Conservation (phyloP, 257 asterid species). For the Primulina huaijiensis region DNA sequence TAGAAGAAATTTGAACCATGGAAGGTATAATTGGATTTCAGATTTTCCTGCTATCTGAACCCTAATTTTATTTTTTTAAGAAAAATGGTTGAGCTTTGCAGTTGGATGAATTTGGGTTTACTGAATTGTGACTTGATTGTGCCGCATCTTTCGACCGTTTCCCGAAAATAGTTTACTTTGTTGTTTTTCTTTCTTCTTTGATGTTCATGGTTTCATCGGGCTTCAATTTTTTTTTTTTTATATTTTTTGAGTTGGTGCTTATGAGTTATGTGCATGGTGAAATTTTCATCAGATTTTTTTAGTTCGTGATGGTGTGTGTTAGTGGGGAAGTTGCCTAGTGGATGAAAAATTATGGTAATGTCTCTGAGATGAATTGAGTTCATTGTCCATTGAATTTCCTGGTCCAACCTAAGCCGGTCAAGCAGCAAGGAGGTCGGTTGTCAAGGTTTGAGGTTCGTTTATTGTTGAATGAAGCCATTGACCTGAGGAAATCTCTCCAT, state of each 20-base stretch:
- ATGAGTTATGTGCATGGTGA: conserved; percentile 2
- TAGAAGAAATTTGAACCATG: conserved; percentile 26
- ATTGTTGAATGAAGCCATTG: not conserved
- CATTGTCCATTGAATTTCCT: no score
- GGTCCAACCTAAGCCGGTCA: not conserved
- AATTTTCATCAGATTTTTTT: not conserved
- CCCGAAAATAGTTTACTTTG: conserved; percentile 3
- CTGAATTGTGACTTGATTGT: conserved; percentile 28
- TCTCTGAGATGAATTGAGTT: not conserved
- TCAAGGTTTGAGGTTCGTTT: not conserved
- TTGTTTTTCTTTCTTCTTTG: not conserved
- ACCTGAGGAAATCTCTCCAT: not conserved
- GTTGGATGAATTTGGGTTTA: conserved; percentile 13
- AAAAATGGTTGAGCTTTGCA: conserved; percentile 3
- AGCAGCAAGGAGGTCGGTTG: not conserved
- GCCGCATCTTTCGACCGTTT: conserved; percentile 13
- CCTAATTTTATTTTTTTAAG: conserved; percentile 19
- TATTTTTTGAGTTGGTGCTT: not conserved
- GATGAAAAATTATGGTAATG: not conserved
- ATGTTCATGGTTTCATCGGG: conserved; percentile 10
- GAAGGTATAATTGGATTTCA: conserved; percentile 31
- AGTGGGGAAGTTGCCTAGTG: not conserved
- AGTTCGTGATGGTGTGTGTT: not conserved
- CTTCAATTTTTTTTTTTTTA: not conserved
- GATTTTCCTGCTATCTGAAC: conserved; percentile 16